A percentile compares a stretch with the other conserved stretches of the same genome.
Evolutionary conservation across 345 rosid genomes (phyloP).

Genomic region (Hibiscus mutabilis): DNA sequence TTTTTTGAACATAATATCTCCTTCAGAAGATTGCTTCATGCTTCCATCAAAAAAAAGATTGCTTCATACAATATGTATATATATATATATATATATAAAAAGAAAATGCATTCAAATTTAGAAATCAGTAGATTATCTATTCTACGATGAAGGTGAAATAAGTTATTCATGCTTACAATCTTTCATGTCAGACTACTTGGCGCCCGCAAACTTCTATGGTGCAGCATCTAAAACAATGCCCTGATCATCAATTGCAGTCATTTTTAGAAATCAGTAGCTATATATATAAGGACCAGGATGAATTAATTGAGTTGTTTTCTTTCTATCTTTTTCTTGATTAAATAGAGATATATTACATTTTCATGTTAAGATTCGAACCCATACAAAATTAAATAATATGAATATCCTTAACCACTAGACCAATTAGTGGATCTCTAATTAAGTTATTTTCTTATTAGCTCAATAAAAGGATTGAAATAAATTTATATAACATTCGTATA

Average conservation of each 20-base stretch:
- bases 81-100: too few species aligned
- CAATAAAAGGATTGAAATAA: neutral
- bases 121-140: neutral
- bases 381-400: too few species aligned
- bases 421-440: too few species aligned
- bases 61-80: neutral
- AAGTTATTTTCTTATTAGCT: neutral
- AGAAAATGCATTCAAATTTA: constrained; percentile 2
- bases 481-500: neutral
- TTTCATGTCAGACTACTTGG: constrained; percentile 75
- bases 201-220: constrained; percentile 83
- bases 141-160: neutral
- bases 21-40: constrained; percentile 8
- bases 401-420: too few species aligned
- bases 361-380: too few species aligned
- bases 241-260: constrained; percentile 40
- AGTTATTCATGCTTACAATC: constrained; percentile 33
- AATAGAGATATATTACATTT: too few species aligned
- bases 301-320: too few species aligned
- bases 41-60: too few species aligned
- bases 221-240: constrained; percentile 54
- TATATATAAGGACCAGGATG: neutral
- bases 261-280: neutral
- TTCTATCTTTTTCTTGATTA: too few species aligned
- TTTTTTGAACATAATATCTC: constrained; percentile 5